phyloP scores from a whole-genome alignment of 2,329 filamentous ascomycete genomes.

The Penicillium verrucosum region DNA sequence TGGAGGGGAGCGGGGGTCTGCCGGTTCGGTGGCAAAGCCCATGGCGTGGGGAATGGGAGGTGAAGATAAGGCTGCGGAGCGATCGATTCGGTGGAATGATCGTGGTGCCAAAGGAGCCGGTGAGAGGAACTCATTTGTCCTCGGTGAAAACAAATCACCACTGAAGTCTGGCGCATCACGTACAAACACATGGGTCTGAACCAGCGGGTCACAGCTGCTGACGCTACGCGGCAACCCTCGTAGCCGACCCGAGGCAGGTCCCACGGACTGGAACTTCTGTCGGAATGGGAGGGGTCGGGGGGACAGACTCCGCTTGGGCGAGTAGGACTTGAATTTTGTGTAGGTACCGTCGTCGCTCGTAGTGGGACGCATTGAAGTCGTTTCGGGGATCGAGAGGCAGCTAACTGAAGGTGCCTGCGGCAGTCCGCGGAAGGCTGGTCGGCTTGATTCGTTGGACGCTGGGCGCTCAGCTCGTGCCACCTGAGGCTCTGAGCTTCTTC shows the following conservation, averaged over 20 bases:
- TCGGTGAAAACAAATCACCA: constrained; percentile 44
- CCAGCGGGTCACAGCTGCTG: constrained; percentile 28
- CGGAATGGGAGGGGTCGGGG: constrained; percentile 40
- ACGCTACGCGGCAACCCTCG: constrained; percentile 22
- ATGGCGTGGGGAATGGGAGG: constrained; percentile 8
- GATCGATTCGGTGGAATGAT: constrained; percentile 36
- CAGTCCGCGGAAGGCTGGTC: constrained; percentile 18
- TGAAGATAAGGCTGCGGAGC: constrained; percentile 20
- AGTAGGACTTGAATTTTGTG: constrained; percentile 23
- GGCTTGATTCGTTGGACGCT: constrained; percentile 15
- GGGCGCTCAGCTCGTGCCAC: constrained; percentile 21
- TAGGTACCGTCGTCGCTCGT: constrained; percentile 26
- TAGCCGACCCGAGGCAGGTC: constrained; percentile 16
- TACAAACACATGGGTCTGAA: constrained; percentile 38
- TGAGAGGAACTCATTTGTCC: constrained; percentile 43
- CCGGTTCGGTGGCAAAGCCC: constrained; percentile 23
- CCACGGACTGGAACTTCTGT: constrained; percentile 34
- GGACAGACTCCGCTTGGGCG: constrained; percentile 33
- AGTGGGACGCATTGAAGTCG: constrained; percentile 23
- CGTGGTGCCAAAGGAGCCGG: constrained; percentile 37
- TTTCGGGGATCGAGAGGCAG: constrained; percentile 26
- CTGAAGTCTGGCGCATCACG: constrained; percentile 36
- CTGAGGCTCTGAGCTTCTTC: constrained; percentile 32
- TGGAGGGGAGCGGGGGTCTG: constrained; percentile 43
- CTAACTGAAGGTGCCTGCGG: constrained; percentile 26